phyloP scores from a whole-genome alignment of 257 asterid genomes.

The Buddleja alternifolia region DNA sequence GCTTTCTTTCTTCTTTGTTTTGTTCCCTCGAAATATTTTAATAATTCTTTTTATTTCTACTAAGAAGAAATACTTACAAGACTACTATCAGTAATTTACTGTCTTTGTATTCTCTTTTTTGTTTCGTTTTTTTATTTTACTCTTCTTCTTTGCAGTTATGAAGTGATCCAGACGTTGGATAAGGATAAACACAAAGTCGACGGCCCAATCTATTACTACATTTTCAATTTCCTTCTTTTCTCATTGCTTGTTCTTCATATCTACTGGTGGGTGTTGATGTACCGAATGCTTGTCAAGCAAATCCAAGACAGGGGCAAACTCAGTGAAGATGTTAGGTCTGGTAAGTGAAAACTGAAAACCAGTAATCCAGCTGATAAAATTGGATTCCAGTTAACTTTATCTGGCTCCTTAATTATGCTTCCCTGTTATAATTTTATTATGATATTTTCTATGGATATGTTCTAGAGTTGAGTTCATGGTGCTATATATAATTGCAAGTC shows the following conservation, averaged over 20 bases:
- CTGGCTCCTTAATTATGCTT: too few species aligned
- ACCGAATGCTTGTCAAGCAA: constrained; percentile 95
- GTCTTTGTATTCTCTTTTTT: neutral
- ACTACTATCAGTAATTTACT: neutral
- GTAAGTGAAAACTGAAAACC: constrained; percentile 48
- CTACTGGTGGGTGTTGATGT: constrained; percentile 98
- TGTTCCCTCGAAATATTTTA: neutral
- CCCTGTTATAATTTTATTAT: too few species aligned
- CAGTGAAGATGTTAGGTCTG: constrained; percentile 95
- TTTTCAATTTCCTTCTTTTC: constrained; percentile 87
- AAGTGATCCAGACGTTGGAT: constrained; percentile 70
- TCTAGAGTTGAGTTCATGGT: neutral
- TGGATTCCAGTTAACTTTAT: too few species aligned
- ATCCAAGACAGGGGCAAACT: constrained; percentile 78
- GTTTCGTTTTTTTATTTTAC: neutral
- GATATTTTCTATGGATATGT: neutral
- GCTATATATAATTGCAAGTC: too few species aligned
- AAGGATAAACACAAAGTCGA: constrained; percentile 73
- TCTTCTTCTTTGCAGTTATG: constrained; percentile 60
- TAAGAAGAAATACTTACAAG: neutral
- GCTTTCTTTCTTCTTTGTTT: neutral
- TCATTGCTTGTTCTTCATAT: constrained; percentile 89
- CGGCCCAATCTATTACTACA: constrained; percentile 88
- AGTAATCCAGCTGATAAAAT: neutral
- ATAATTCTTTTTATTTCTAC: neutral